phyloP scores from a whole-genome alignment of 139 green algal species.

The Tetradesmus obliquus region DNA sequence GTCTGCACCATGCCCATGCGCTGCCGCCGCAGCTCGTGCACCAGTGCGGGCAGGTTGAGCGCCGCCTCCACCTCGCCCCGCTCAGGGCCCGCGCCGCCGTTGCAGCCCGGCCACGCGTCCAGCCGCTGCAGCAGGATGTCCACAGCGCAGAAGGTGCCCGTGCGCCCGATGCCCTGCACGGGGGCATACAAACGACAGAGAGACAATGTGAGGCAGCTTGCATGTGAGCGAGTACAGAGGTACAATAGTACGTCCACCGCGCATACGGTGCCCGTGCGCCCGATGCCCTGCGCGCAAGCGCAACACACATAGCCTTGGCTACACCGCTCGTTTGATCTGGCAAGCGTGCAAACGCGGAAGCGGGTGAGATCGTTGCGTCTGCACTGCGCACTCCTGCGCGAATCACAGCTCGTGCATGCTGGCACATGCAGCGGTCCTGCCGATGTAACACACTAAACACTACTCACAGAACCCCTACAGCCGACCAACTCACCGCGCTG shows the following conservation, averaged over 20 bases:
- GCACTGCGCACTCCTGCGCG: too few relatives aligned
- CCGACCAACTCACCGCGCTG: constrained; percentile 36
- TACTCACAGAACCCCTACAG: too few relatives aligned
- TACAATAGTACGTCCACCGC: constrained; percentile 76
- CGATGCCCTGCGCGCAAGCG: constrained; percentile 70
- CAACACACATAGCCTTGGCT: too few relatives aligned
- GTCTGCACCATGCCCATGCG: constrained; percentile 80
- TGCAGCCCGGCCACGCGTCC: constrained; percentile 8
- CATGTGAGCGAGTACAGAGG: too few relatives aligned
- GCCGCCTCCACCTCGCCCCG: constrained; percentile 18
- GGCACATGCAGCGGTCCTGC: too few relatives aligned
- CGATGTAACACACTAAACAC: too few relatives aligned
- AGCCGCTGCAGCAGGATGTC: constrained; percentile 77
- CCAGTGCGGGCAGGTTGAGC: constrained; percentile 65
- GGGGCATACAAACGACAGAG: constrained; percentile 9
- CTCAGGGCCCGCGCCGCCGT: neutral
- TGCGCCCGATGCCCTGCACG: constrained; percentile 81
- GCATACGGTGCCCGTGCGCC: constrained; percentile 84
- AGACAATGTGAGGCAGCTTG: neutral
- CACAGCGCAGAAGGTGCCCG: constrained; percentile 86
- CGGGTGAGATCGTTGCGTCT: too few relatives aligned
- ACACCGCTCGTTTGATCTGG: too few relatives aligned
- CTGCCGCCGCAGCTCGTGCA: constrained; percentile 72
- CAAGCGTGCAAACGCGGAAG: too few relatives aligned
- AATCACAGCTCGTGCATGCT: too few relatives aligned